These are phyloP conservation scores for Prasinococcaceae sp. DNA, from an alignment of 139 green algal species.

Conservation along the genomic window DNA sequence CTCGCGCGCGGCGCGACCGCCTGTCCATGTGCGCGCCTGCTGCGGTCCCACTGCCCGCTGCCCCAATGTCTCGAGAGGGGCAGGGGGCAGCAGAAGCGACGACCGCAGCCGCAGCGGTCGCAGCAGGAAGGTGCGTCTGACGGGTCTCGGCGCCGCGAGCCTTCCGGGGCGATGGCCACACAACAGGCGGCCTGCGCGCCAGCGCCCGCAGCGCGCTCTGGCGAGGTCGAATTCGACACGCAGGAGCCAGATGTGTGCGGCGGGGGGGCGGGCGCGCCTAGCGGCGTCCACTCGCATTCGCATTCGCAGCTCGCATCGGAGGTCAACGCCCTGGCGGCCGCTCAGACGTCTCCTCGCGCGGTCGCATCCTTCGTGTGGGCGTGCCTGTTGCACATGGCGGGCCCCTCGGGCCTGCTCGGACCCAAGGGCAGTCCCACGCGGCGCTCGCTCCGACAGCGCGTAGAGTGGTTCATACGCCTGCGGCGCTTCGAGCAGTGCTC, in stretches of 20 bases:
- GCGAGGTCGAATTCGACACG: too few relatives aligned
- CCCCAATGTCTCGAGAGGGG: slow-evolving; percentile 8
- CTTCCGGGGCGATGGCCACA: too few relatives aligned
- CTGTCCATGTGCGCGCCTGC: slow-evolving; percentile 42
- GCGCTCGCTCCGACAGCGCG: slow-evolving; percentile 18
- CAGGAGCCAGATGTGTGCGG: too few relatives aligned
- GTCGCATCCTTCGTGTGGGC: slow-evolving; percentile 55
- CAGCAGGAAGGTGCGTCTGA: too few relatives aligned
- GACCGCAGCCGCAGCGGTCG: too few relatives aligned
- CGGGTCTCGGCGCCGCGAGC: too few relatives aligned
- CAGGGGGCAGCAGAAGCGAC: too few relatives aligned
- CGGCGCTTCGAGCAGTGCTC: slow-evolving; percentile 53
- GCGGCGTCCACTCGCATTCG: too few relatives aligned
- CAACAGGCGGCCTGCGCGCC: too few relatives aligned
- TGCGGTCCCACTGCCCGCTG: slow-evolving; percentile 59
- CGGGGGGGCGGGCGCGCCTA: too few relatives aligned
- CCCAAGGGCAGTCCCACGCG: slow-evolving; percentile 21
- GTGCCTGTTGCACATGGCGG: slow-evolving; percentile 36
- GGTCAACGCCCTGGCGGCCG: background rate
- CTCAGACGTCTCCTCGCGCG: background rate
- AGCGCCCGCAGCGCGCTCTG: too few relatives aligned
- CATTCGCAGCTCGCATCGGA: background rate
- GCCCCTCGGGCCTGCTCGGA: slow-evolving; percentile 39
- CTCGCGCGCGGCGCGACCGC: slow-evolving; percentile 9
- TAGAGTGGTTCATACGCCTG: slow-evolving; percentile 37